phyloP scores from a whole-genome alignment of 2,329 filamentous ascomycete species.

The Didymella pomorum region DNA sequence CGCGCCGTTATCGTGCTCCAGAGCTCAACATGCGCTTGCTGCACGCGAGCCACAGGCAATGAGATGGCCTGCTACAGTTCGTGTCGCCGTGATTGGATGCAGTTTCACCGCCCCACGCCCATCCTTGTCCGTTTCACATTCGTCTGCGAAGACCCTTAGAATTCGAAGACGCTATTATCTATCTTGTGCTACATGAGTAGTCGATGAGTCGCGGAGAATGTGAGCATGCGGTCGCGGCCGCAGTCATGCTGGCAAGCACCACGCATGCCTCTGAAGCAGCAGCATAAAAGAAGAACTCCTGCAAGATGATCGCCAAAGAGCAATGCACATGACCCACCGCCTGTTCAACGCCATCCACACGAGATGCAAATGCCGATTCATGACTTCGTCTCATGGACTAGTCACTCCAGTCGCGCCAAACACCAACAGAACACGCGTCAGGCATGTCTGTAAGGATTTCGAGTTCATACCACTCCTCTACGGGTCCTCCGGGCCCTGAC shows the following conservation, averaged over 20 bases:
- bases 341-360: slow-evolving; percentile 17
- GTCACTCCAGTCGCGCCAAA: slow-evolving; percentile 56
- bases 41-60: slow-evolving; percentile 35
- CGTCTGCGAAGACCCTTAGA: slow-evolving; percentile 1
- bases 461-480: slow-evolving; percentile 60
- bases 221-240: slow-evolving; percentile 5
- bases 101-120: slow-evolving; percentile 31
- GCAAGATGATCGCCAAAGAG: not conserved
- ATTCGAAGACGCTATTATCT: slow-evolving; percentile 5
- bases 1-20: slow-evolving; percentile 31
- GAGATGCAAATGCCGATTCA: slow-evolving; percentile 17
- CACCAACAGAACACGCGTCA: slow-evolving; percentile 55
- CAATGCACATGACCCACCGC: slow-evolving; percentile 19
- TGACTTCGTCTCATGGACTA: slow-evolving; percentile 26
- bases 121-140: slow-evolving; percentile 27
- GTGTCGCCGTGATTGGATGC: slow-evolving; percentile 39
- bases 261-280: not conserved
- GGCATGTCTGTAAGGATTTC: slow-evolving; percentile 58
- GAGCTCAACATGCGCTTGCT: slow-evolving; percentile 31
- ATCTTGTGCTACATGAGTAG: slow-evolving; percentile 14
- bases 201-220: not conserved
- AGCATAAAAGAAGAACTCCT: not conserved
- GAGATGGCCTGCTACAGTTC: slow-evolving; percentile 33
- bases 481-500: slow-evolving; percentile 61
- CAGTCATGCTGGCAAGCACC: slow-evolving; percentile 10